These are phyloP conservation scores for Toxoplasma gondii DNA, from an alignment of 169 alveolate genomes.

Conservation along the genomic window DNA sequence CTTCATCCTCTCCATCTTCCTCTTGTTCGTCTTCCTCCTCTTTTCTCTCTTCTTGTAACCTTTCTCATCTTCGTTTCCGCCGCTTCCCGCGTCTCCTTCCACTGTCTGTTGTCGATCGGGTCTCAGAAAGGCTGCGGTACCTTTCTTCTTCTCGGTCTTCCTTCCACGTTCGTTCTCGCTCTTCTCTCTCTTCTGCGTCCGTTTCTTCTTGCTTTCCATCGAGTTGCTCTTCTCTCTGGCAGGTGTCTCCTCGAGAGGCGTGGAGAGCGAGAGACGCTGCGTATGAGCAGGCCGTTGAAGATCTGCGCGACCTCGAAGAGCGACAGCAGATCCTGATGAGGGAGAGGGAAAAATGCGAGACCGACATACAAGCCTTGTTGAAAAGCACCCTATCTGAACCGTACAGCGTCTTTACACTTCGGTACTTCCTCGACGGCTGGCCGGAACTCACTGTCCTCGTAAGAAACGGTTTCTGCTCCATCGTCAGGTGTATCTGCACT, in stretches of 20 bases:
- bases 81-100: not conserved
- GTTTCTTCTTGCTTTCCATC: not conserved
- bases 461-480: not conserved
- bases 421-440: conserved; percentile 21
- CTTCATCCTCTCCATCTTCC: not conserved
- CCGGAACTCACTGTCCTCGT: not conserved
- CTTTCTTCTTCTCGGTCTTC: not conserved
- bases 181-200: not conserved
- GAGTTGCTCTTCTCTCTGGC: not conserved
- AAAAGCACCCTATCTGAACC: not conserved
- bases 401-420: not conserved
- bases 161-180: not conserved
- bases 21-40: not conserved
- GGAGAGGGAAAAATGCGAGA: not conserved
- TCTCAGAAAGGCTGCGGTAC: not conserved
- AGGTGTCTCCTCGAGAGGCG: not conserved
- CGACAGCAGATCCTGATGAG: not conserved
- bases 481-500: not conserved
- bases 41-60: not conserved
- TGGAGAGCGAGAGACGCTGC: not conserved
- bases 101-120: not conserved
- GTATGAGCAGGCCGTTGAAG: not conserved
- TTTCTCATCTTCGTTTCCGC: not conserved
- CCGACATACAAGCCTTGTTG: not conserved
- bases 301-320: not conserved